Evolutionary conservation across 2,329 filamentous ascomycete species (phyloP), one percentile per base, ranked within the genome.

Genomic region (Microdochium bolleyi): DNA sequence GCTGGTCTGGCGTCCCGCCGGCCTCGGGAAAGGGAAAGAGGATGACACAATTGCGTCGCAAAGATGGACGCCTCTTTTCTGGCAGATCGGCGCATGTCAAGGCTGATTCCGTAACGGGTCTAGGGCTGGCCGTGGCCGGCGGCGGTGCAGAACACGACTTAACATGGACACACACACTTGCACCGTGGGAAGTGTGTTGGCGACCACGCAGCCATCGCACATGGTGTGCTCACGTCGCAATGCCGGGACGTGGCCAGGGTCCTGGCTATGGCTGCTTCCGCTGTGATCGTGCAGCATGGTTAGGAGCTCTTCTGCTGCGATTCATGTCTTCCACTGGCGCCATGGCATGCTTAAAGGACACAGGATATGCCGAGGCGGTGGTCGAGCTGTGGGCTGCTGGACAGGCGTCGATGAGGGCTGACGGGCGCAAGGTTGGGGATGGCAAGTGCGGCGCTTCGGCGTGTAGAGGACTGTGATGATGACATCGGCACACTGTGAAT

Each of bases 221-320:
- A 46, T 46, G 41, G 41, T 46, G 41, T 46, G 41, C 41, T 46
- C 41, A 46, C 41, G 41, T 46, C 41, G 41, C 41, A 46, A 46
- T 46, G 41, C 41, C 14, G 19, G 14, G 22, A 14, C 16, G n/a
- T 3, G 41, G n/a, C 41, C 21, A 46, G 41, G 41, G 19, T 46
- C 41, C 16, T 10, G 41, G n/a, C 21, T 19, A 24, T 46, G 16
- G 41, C 41, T 24, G 21, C n/a, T 21, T 22, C 22, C 41, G 16
- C 9, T 19, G 41, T 22, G n/a, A 19, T 19, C 16, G 41, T 46
- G 19, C 21, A 16, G 13, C 13, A 21, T 11, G n/a, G 22, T 19
- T 38, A 16, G n/a, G 7, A 14, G 7, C 34, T 38, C 11, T 38
- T 19, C 16, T 4, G 34, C 34, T 14, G 34, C 27, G 11, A 30